phyloP scores from a whole-genome alignment of 805 yeast species.

The Saturnispora hagleri region DNA sequence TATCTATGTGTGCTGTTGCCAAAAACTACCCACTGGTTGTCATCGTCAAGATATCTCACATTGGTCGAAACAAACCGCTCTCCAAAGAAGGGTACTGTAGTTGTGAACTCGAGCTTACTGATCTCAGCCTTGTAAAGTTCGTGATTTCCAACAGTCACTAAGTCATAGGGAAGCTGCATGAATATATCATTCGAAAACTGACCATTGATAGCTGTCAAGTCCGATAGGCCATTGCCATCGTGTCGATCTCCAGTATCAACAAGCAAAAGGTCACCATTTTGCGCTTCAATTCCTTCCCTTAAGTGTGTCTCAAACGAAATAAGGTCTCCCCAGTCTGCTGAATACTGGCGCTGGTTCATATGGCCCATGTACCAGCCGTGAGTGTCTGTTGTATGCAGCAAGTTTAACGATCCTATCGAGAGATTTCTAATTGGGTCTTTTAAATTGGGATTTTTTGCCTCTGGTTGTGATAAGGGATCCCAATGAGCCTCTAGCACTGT shows the following conservation, averaged over 20 bases:
- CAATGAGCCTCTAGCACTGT: neutral
- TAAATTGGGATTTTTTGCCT: neutral
- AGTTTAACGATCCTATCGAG: constrained; percentile 63
- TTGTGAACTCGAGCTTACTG: constrained; percentile 55
- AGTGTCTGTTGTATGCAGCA: constrained; percentile 91
- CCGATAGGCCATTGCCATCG: constrained; percentile 89
- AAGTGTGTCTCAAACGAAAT: constrained; percentile 55
- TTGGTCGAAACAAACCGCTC: constrained; percentile 64
- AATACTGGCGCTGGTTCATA: constrained; percentile 61
- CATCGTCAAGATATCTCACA: constrained; percentile 45
- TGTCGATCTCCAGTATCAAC: constrained; percentile 91
- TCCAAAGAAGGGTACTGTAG: constrained; percentile 48
- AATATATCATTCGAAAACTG: constrained; percentile 51
- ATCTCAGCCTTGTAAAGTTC: constrained; percentile 68
- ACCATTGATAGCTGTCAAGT: constrained; percentile 71
- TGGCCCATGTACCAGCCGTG: constrained; percentile 98
- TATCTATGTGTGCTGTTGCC: constrained; percentile 57
- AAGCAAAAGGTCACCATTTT: constrained; percentile 55
- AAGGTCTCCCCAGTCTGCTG: constrained; percentile 91
- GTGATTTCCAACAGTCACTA: constrained; percentile 84
- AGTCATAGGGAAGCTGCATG: constrained; percentile 57
- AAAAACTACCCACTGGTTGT: constrained; percentile 46
- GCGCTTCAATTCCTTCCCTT: constrained; percentile 20
- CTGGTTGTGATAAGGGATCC: neutral
- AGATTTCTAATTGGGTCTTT: constrained; percentile 2